Base-by-base conservation (phyloP, 1,284 basidiomycete species). In the Fomitopsis betulina region DNA sequence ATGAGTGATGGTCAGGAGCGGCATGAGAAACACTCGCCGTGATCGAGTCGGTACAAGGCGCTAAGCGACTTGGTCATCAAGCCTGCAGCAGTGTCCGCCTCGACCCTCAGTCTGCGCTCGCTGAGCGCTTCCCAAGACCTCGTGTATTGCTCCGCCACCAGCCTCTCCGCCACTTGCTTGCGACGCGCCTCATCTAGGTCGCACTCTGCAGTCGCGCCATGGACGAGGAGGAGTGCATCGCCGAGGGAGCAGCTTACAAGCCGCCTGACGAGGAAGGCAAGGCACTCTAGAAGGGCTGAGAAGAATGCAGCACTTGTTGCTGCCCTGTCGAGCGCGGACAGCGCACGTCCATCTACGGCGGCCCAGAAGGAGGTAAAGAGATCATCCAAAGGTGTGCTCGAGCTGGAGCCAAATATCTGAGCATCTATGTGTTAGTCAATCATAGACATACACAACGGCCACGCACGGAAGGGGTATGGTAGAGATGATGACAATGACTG, bases 331-430 rank as follows among this genome's bases (percentile, higher is more conserved):
- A 82, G 75, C 19, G 78, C 78, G 62, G 74, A 81, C 8, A 92
- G 73, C 0, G 85, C 84, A 19, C 84, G 82, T 13, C 83, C 83
- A 53, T 88, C 84, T 0, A 91, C 71, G 0, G 90, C 89, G 9
- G 84, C 82, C 89, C 92, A 94, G 65, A 96, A 86, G 0, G 89
- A 83, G 1, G 75, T 72, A 67, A 93, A 87, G 35, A 96, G 72
- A n/a, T 79, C 76, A 0, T 69, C 65, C 0, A 83, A 51, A 1
- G 72, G 71, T 21, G 56, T 60, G 21, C 38, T 54, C 43, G 63
- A 67, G 33, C 55, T 62, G 17, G 58, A 60, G 15, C 61, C 64
- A 12, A 63, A 56, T 45, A 62, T 59, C 62, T 63, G 47, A 12
- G 30, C 17, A 35, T 23, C 17, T 8, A 1, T 12, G 7, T 9